Evolutionary conservation across 495 filamentous ascomycete genomes (phyloP), one percentile per base, ranked within the genome.

Genomic region (Daldinia caldariorum): DNA sequence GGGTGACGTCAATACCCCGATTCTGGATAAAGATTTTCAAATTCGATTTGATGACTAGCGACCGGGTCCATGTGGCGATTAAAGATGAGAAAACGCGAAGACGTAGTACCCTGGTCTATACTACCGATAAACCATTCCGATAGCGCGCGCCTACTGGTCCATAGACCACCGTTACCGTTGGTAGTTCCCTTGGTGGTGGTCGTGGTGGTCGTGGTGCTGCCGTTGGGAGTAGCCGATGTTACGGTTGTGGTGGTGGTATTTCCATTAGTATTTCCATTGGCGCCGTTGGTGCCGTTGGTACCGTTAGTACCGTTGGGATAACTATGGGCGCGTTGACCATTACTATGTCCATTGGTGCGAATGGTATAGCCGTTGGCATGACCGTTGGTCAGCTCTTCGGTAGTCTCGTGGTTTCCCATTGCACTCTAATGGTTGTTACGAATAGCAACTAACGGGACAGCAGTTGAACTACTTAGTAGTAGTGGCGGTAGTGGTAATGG

Each of bases 31-130:
- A 91, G 88, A 73, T 97, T 94, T 71, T 88, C 88, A 78, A 97
- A 97, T 77, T 97, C 94, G 45, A 93, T 89, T 78, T 97, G 94
- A 78, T 98, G 94, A 71, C 89, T 91, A 26, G 92, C 92, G 41
- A 94, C 86, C 12, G 93, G 92, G 20, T 87, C 89, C 63, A 94
- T 94, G 20, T 86, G 83, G 63, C 88, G 86, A 78, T 97, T 88
- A 79, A 98, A 97, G 65, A 98, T 94, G 61, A 98, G 83, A 77
- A 97, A 97, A 14, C 94, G 89, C 35, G 94, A 92, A 70, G 92
- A 96, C 13, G 94, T 97, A 6, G 94, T 98, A 22, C 94, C 94
- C 74, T 94, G 92, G 76, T 98, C 94, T 74, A 98, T 94, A 66
- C 83, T 85, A 34, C 85, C 85, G 70, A 86, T 81, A 50, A 85